phyloP scores from a whole-genome alignment of 768 basidiomycete species.

The Boletus rubropictus region DNA sequence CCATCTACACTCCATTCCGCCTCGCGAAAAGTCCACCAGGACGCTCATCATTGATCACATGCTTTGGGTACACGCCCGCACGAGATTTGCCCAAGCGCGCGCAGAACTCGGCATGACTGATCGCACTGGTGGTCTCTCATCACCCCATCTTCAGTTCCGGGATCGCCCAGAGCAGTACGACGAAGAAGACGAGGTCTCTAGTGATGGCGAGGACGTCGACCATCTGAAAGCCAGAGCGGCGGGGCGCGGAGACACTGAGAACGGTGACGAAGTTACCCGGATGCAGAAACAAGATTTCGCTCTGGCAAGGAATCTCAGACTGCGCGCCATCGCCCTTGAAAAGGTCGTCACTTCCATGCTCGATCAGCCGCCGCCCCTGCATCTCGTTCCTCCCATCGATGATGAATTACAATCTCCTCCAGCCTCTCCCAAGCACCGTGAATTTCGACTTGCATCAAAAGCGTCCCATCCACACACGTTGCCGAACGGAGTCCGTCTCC shows the following conservation, averaged over 20 bases:
- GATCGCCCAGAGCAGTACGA: slow-evolving; percentile 71
- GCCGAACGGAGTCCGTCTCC: slow-evolving; percentile 76
- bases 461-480: slow-evolving; percentile 52
- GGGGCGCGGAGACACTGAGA: slow-evolving; percentile 41
- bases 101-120: slow-evolving; percentile 85
- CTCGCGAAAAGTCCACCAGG: slow-evolving; percentile 81
- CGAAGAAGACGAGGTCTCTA: slow-evolving; percentile 61
- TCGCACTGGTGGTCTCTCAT: slow-evolving; percentile 62
- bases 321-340: slow-evolving; percentile 77
- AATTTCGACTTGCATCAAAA: slow-evolving; percentile 19
- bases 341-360: slow-evolving; percentile 80
- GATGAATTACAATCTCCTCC: slow-evolving; percentile 51
- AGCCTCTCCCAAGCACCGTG: slow-evolving; percentile 42
- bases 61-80: slow-evolving; percentile 77
- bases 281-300: slow-evolving; percentile 52
- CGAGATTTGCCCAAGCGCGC: slow-evolving; percentile 76
- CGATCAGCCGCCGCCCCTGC: slow-evolving; percentile 65
- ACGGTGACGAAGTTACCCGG: slow-evolving; percentile 56
- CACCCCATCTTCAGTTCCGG: slow-evolving; percentile 56
- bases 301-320: slow-evolving; percentile 57
- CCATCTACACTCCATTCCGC: slow-evolving; percentile 81
- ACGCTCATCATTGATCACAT: slow-evolving; percentile 86
- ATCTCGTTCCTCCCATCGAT: slow-evolving; percentile 41
- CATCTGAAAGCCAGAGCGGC: slow-evolving; percentile 46
- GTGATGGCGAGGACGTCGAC: slow-evolving; percentile 55